Base-by-base conservation (phyloP, 73 alveolate genomes). In the Effrenium voratum region DNA sequence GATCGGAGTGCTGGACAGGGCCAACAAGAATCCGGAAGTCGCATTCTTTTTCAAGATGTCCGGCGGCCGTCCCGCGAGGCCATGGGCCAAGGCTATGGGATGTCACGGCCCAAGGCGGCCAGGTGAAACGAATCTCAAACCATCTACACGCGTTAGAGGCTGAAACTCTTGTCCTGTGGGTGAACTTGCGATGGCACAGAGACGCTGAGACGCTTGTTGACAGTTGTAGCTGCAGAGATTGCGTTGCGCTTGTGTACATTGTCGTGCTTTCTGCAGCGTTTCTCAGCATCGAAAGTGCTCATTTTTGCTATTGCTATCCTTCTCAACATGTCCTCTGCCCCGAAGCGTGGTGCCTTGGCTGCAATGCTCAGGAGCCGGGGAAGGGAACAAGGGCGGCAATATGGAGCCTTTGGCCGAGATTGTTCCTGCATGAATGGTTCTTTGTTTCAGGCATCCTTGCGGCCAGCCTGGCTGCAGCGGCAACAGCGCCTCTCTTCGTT, bases 401-500 rank as follows among this genome's bases (percentile, higher is more conserved):
- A 1, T 0, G 6, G 47, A n/a, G 84, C 52, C 46, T 73, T n/a
- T 36, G 34, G 1, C 36, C 49, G 34, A 26, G 30, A 28, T 50
- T 50, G 30, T 38, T n/a, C 22, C 55, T 19, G 36, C 16, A 75
- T n/a, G 49, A 38, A 5, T 15, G 44, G 15, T 10, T 2, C 16
- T 3, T 0, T 0, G 30, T 34, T 3, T 26, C 16, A 87, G 95
- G 77, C 22, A 44, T 70, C 45, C 86, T 90, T 68, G 97, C 43
- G 30, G 97, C 97, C 38, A 87, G 97, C 75, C 34, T 90, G 32
- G 75, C 97, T 59, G 36, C 76, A 52, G 87, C 87, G 1, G 97
- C 34, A 24, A 87, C 86, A 19, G 97, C 88, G 2, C 97, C 97
- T 46, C 87, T 90, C 66, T 90, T 90, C 44, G 97, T 90, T 52